Evolutionary conservation across 805 yeast species (phyloP).

Genomic region (Metschnikowia dekortorum): DNA sequence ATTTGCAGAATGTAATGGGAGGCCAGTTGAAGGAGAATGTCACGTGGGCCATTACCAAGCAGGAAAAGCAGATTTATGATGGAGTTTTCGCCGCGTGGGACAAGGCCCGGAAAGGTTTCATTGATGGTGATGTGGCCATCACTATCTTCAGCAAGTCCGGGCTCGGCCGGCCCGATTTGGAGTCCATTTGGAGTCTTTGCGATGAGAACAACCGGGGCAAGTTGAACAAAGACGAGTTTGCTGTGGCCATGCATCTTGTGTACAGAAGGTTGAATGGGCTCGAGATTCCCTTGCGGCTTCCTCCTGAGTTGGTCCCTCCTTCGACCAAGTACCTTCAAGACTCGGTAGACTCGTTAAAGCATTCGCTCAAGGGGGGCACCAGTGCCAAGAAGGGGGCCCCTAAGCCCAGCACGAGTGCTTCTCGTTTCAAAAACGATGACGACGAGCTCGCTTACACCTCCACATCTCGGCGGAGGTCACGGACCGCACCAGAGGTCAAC

Average conservation of each 20-base stretch:
- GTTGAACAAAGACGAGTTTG: constrained; percentile 84
- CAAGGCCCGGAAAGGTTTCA: constrained; percentile 55
- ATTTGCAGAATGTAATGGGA: constrained; percentile 41
- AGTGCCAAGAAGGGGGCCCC: constrained; percentile 16
- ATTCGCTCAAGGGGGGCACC: constrained; percentile 44
- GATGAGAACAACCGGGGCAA: constrained; percentile 81
- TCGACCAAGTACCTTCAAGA: constrained; percentile 72
- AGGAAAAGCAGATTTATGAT: constrained; percentile 82
- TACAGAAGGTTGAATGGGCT: constrained; percentile 86
- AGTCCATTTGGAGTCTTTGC: constrained; percentile 84
- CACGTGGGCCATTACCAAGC: constrained; percentile 79
- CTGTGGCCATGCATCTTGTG: constrained; percentile 95
- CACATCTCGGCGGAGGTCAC: constrained; percentile 55
- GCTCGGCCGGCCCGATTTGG: constrained; percentile 76
- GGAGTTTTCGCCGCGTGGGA: constrained; percentile 90
- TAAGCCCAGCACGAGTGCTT: constrained; percentile 24
- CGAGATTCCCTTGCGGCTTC: constrained; percentile 76
- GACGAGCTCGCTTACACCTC: constrained; percentile 63
- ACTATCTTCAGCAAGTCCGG: constrained; percentile 89
- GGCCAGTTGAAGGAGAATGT: constrained; percentile 48
- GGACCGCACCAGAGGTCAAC: constrained; percentile 19
- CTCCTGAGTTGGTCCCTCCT: constrained; percentile 88
- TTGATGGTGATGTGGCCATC: constrained; percentile 80
- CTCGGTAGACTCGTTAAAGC: constrained; percentile 65
- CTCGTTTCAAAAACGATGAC: constrained; percentile 69